Conservation (phyloP, 805 yeast genomes). For the Saccharomycopsis olivae region DNA sequence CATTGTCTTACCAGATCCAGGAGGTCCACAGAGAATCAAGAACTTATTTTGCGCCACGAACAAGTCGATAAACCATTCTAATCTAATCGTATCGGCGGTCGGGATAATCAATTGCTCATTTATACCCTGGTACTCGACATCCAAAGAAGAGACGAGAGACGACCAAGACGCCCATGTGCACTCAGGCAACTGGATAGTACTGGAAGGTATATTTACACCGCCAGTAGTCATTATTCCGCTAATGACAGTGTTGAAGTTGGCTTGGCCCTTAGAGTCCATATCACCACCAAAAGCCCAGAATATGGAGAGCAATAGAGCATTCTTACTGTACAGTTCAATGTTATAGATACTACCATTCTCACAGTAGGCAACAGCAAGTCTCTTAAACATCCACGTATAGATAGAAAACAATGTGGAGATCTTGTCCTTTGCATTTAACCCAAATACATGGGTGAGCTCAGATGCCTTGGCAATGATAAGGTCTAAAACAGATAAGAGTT, state of each 20-base stretch:
- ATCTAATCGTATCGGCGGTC: constrained; percentile 65
- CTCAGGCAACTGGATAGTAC: constrained; percentile 30
- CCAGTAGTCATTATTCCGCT: neutral
- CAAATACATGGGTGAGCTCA: constrained; percentile 41
- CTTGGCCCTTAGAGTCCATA: constrained; percentile 23
- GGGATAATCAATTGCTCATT: constrained; percentile 60
- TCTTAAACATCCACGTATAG: constrained; percentile 28
- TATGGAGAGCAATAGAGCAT: constrained; percentile 25
- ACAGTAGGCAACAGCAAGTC: constrained; percentile 20
- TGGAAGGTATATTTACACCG: neutral
- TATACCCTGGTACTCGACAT: constrained; percentile 43
- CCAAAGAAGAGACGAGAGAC: constrained; percentile 29
- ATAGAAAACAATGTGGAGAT: constrained; percentile 32
- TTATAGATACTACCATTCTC: constrained; percentile 21
- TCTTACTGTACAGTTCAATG: constrained; percentile 23
- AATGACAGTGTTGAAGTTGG: constrained; percentile 20
- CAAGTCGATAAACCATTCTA: constrained; percentile 49
- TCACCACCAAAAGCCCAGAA: constrained; percentile 32
- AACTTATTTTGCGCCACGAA: constrained; percentile 48
- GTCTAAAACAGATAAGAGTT: constrained; percentile 14
- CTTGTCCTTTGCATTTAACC: constrained; percentile 28
- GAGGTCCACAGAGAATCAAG: constrained; percentile 83
- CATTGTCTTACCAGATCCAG: constrained; percentile 97
- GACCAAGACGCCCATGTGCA: constrained; percentile 37
- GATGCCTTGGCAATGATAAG: constrained; percentile 23